phyloP scores from a whole-genome alignment of 352 stramenopile genomes.

The Elongisporangium senticosum region DNA sequence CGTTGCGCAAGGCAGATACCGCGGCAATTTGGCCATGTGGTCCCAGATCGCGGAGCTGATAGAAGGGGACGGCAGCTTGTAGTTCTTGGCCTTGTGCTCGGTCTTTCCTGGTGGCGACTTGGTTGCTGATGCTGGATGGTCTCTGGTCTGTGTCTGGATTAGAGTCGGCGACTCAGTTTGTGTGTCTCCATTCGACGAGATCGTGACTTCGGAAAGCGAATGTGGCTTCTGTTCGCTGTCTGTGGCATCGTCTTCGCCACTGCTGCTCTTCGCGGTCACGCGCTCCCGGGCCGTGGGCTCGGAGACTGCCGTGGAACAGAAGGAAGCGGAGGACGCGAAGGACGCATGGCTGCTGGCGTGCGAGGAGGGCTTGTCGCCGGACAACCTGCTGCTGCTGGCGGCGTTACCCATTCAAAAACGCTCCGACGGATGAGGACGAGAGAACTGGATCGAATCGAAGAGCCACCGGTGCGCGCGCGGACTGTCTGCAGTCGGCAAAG shows the following conservation, averaged over 20 bases:
- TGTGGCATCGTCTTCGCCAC: conserved; percentile 1
- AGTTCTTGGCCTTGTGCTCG: neutral
- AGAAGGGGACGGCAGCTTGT: neutral
- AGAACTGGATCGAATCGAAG: neutral
- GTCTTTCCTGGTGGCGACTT: neutral
- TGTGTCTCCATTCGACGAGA: conserved; percentile 15
- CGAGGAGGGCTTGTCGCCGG: neutral
- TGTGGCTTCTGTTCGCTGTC: conserved; percentile 24
- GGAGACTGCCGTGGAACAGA: neutral
- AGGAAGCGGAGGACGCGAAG: neutral
- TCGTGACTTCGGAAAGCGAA: conserved; percentile 50
- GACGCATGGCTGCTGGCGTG: neutral
- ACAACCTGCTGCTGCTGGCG: neutral
- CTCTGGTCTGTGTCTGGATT: neutral
- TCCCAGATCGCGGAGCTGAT: neutral
- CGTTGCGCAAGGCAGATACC: neutral
- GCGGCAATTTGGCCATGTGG: neutral
- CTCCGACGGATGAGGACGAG: neutral
- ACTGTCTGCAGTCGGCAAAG: neutral
- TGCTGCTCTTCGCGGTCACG: conserved; percentile 1
- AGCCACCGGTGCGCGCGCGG: neutral
- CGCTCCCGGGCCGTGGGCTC: neutral
- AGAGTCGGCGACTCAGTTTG: neutral
- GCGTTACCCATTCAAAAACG: neutral
- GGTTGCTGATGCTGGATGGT: neutral